Evolutionary conservation across 768 basidiomycete species (phyloP), one percentile per base, ranked within the genome.

Genomic region (Boletales sp.): DNA sequence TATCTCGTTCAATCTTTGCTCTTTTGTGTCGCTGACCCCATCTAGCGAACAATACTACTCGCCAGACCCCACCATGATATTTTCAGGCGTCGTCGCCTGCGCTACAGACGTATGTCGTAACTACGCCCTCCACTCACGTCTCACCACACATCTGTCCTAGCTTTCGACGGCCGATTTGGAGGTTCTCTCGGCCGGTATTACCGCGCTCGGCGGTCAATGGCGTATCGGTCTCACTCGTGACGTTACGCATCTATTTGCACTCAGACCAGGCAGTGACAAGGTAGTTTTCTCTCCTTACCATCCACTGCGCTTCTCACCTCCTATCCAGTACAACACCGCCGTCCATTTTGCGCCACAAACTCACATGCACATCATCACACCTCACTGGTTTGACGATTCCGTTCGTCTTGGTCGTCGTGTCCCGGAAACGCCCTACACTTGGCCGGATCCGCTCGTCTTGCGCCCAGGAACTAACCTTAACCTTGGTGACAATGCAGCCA

Each of bases 311-410:
- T 5, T 18, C 45, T 54, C 14, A 54, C 40, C 17, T n/a, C 7
- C 27, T 9, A 2, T 41, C 18, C 30, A 76, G 62, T 78, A 76
- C 59, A 63, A 70, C 30, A 74, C 71, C 3, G 75, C 77, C 29
- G 70, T 86, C 55, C 80, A 85, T 54, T 83, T 78, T 65, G 76
- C 81, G 44, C 66, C 77, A 4, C 69, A 77, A 42, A 83, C 82
- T 0, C 68, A 73, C 9, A 78, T 94, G 59, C 80, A 76, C 43
- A 72, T 92, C 10, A 61, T 97, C n/a, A 76, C 92, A 0, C 94
- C 93, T 0, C 90, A 94, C 54, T 97, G 94, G 93, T 94, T 94
- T 52, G 89, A 94, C 57, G 90, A 93, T 56, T 76, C 77, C 3
- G 75, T 87, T 19, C 74, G 80, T 13, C 71, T 90, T 13, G 82